Evolutionary conservation across 495 filamentous ascomycete genomes (phyloP).

Genomic region (Trichoderma parareesei): DNA sequence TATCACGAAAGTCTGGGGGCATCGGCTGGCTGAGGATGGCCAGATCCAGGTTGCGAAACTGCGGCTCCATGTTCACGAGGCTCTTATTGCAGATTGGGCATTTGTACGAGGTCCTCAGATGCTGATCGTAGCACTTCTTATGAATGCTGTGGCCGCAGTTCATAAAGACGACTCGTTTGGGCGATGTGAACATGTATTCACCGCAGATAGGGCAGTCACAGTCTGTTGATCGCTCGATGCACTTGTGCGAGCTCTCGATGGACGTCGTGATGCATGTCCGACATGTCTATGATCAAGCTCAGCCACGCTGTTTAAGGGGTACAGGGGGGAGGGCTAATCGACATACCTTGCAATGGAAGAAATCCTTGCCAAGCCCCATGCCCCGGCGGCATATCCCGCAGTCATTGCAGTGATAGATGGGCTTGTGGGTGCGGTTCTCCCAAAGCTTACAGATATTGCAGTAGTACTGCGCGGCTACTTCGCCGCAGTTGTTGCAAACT

Average conservation of each 20-base stretch:
- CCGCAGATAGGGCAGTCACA: slow-evolving; percentile 98
- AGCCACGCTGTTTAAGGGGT: slow-evolving; percentile 14
- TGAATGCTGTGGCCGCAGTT: slow-evolving; percentile 95
- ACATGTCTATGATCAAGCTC: slow-evolving; percentile 55
- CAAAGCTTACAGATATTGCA: slow-evolving; percentile 93
- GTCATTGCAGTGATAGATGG: slow-evolving; percentile 93
- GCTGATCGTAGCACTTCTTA: slow-evolving; percentile 70
- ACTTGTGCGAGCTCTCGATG: slow-evolving; percentile 71
- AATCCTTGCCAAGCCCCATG: slow-evolving; percentile 89
- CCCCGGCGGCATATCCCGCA: slow-evolving; percentile 94
- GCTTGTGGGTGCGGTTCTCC: slow-evolving; percentile 86
- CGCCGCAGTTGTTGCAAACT: slow-evolving; percentile 65
- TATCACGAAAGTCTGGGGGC: slow-evolving; percentile 72
- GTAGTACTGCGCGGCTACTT: slow-evolving; percentile 81
- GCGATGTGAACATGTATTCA: slow-evolving; percentile 95
- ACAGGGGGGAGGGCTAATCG: not conserved
- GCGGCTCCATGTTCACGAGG: slow-evolving; percentile 92
- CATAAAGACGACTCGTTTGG: slow-evolving; percentile 84
- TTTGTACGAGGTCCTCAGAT: slow-evolving; percentile 80
- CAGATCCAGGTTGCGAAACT: slow-evolving; percentile 81
- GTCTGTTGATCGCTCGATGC: slow-evolving; percentile 88
- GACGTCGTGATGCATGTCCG: slow-evolving; percentile 84
- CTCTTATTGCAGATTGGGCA: slow-evolving; percentile 93
- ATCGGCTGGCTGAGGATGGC: slow-evolving; percentile 86
- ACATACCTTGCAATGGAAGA: slow-evolving; percentile 90